These are phyloP conservation scores for Heritiera littoralis DNA, from an alignment of 345 rosid species.

Conservation along the genomic window DNA sequence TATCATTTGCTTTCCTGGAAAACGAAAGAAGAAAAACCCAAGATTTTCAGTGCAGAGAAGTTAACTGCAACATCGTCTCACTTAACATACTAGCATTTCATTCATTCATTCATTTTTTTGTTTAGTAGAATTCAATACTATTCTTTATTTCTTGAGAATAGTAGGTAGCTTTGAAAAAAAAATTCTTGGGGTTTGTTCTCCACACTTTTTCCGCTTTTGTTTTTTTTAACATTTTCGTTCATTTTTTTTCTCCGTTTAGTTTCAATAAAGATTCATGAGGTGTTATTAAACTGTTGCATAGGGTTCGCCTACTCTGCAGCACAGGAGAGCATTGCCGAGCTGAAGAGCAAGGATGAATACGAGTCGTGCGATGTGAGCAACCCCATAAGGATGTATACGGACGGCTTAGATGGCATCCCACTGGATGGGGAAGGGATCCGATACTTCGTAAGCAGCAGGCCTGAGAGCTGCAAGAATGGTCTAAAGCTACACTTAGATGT, in stretches of 20 bases:
- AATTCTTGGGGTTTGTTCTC: not conserved
- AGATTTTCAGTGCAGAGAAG: too few relatives aligned
- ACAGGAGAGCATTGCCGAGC: conserved; percentile 51
- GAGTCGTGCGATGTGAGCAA: conserved; percentile 52
- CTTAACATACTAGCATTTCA: too few relatives aligned
- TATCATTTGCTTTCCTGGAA: not conserved
- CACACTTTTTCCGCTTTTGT: not conserved
- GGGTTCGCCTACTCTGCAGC: conserved; percentile 61
- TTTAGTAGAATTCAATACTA: too few relatives aligned
- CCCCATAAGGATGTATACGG: conserved; percentile 50
- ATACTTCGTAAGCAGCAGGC: conserved; percentile 52
- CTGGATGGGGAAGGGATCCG: conserved; percentile 43
- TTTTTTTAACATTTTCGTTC: not conserved
- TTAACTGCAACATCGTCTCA: too few relatives aligned
- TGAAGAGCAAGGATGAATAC: conserved; percentile 48
- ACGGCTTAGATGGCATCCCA: conserved; percentile 43
- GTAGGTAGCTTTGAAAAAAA: not conserved
- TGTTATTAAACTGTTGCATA: conserved; percentile 16
- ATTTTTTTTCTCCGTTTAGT: not conserved
- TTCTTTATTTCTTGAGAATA: not conserved
- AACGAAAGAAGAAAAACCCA: not conserved
- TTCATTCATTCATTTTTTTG: too few relatives aligned
- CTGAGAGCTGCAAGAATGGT: conserved; percentile 58
- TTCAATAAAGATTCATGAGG: not conserved
- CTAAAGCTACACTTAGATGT: conserved; percentile 58